phyloP scores from a whole-genome alignment of 2,329 filamentous ascomycete genomes.

The Fusarium burgessii region DNA sequence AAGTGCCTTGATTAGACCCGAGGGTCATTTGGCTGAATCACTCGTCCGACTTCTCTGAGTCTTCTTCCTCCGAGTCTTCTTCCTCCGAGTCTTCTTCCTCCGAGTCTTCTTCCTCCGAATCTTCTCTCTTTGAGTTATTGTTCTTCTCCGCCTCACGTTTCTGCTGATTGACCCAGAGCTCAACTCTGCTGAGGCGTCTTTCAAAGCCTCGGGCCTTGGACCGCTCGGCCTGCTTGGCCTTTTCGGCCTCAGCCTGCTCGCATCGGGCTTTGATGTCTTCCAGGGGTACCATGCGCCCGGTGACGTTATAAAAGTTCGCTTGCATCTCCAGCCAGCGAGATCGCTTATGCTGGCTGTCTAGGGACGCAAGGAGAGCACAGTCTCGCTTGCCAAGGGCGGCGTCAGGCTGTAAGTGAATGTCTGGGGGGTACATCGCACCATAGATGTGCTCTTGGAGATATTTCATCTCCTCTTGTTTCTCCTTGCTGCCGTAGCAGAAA shows the following conservation, averaged over 20 bases:
- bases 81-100: too few species aligned
- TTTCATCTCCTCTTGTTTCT: constrained; percentile 42
- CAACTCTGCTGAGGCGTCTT: constrained; percentile 19
- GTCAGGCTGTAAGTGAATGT: constrained; percentile 38
- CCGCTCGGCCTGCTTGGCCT: constrained; percentile 8
- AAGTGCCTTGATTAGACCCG: not conserved
- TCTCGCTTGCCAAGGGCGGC: constrained; percentile 48
- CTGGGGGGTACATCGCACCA: constrained; percentile 48
- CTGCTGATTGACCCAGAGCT: constrained; percentile 39
- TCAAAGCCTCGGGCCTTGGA: not conserved
- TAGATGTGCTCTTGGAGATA: constrained; percentile 52
- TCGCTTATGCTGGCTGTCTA: constrained; percentile 50
- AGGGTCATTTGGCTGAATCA: too few species aligned
- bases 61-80: too few species aligned
- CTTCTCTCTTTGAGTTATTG: too few species aligned
- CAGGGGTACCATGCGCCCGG: constrained; percentile 56
- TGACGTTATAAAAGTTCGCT: constrained; percentile 58
- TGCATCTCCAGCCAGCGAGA: constrained; percentile 58
- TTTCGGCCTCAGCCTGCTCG: constrained; percentile 46
- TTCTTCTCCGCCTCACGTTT: not conserved
- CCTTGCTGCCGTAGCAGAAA: constrained; percentile 29
- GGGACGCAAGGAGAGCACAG: constrained; percentile 52
- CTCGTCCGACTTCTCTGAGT: too few species aligned
- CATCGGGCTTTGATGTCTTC: constrained; percentile 53
- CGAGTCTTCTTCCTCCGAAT: too few species aligned